Evolutionary conservation across 306 rosid genomes (phyloP), one percentile per base, ranked within the genome.

Genomic region (barrel medic (Medicago truncatula)): DNA sequence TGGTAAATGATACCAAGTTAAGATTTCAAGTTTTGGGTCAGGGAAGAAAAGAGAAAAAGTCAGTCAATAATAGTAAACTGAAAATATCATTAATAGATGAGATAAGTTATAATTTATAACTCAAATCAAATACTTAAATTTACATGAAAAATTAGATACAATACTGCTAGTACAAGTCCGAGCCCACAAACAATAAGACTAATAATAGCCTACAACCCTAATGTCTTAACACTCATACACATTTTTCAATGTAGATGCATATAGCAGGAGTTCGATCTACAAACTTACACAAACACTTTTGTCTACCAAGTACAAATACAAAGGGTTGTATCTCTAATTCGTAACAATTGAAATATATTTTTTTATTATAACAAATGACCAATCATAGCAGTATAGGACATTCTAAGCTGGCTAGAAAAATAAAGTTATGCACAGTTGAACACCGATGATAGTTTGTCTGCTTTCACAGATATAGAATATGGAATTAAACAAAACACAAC

Each of bases 361-460:
- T 54, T 28, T 54, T 54, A 17, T 9, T 60, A 31, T 61, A 6
- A 41, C 12, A 61, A 31, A 61, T 61, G 41, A 31, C 7, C 9
- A 43, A 43, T 41, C 39, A 44, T 38, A 43, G 7, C 7, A 34
- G 38, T 34, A 34, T 34, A 34, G 3, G 14, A 28, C 36, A 6
- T 12, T 57, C 58, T 44, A 68, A 8, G 76, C 61, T 13, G 38
- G 31, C 28, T 74, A 25, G 14, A 47, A 59, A 70, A 60, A 60
- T 47, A 47, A 20, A 60, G 17, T 60, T 34, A 34, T 34, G 7
- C 0, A 34, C 38, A 34, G 54, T 60, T 18, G 63, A 69, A 3
- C 57, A 77, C 20, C 14, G 34, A 44, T 46, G 46, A 5, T 44
- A 21, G 23, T 21, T 4, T 1, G 36, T 21, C 3, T 2, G 12